Conservation (phyloP, 1,284 basidiomycete species). For the Moesziomyces globuligerus region DNA sequence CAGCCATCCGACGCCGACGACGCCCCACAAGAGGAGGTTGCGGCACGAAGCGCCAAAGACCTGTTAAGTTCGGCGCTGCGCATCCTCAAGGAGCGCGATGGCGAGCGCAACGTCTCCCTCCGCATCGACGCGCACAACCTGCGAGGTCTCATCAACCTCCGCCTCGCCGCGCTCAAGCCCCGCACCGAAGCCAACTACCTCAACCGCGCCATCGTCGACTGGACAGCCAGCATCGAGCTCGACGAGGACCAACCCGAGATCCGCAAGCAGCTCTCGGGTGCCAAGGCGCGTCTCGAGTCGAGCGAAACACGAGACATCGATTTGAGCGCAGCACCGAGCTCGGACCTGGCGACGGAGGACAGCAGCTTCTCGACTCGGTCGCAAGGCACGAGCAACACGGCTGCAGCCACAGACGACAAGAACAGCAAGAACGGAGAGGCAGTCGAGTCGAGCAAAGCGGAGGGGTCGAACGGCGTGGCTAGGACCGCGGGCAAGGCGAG, state of each 20-base stretch:
- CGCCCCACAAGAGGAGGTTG: not conserved
- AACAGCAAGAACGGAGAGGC: not conserved
- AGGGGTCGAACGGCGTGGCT: no score
- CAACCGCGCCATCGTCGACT: constrained; percentile 23
- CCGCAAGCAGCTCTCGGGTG: constrained; percentile 4
- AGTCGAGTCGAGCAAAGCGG: not conserved
- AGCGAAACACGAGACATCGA: not conserved
- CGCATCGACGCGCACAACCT: constrained; percentile 29
- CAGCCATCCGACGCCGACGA: not conserved
- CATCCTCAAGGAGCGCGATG: constrained; percentile 25
- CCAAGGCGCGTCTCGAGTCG: constrained; percentile 10
- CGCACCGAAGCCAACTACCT: constrained; percentile 17
- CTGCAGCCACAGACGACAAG: not conserved
- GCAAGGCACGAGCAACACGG: no score
- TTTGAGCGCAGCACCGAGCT: not conserved
- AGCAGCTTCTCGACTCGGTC: not conserved
- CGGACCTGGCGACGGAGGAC: not conserved
- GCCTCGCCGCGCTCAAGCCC: constrained; percentile 18
- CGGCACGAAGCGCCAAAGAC: constrained; percentile 21
- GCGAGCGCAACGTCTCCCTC: constrained; percentile 26
- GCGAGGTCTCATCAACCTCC: constrained; percentile 26
- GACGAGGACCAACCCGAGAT: constrained; percentile 19
- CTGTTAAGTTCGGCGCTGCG: constrained; percentile 23
- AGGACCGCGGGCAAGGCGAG: constrained; percentile 12
- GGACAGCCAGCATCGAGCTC: constrained; percentile 23